These are phyloP conservation scores for Parietichytrium sp. DNA, from an alignment of 108 stramenopile species.

Conservation along the genomic window DNA sequence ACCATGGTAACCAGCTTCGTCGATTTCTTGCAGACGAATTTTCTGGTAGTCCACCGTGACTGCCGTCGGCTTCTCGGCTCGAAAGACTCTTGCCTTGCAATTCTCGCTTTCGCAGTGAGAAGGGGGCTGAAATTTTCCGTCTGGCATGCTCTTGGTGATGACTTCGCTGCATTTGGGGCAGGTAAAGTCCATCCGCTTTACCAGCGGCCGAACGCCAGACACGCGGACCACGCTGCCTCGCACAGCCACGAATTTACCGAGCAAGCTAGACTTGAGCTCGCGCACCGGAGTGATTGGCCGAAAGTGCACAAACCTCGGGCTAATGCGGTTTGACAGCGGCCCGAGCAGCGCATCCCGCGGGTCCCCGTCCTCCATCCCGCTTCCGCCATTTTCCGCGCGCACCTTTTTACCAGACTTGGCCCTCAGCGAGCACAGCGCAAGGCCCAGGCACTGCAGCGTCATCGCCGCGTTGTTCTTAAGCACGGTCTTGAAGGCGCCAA, in stretches of 20 bases:
- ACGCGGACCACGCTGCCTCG: constrained; percentile 87
- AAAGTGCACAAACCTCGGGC: neutral
- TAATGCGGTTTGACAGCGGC: neutral
- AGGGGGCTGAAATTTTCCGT: constrained; percentile 73
- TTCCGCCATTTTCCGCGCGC: neutral
- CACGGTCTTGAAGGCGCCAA: neutral
- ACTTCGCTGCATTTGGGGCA: constrained; percentile 78
- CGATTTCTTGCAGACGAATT: constrained; percentile 82
- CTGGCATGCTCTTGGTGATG: constrained; percentile 59
- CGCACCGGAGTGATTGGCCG: neutral
- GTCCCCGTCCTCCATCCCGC: no score
- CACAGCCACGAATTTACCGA: constrained; percentile 70
- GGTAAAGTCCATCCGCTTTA: constrained; percentile 75
- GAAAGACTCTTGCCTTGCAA: constrained; percentile 67
- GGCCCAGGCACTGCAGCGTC: constrained; percentile 25
- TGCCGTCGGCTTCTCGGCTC: constrained; percentile 70
- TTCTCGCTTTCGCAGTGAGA: constrained; percentile 66
- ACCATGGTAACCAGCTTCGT: no score
- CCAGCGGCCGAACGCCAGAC: constrained; percentile 77
- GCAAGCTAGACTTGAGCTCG: constrained; percentile 2
- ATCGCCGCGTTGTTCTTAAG: neutral
- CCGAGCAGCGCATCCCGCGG: no score
- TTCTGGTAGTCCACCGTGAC: constrained; percentile 86
- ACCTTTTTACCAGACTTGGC: no score
- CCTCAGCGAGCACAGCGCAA: constrained; percentile 16